Evolutionary conservation across 306 rosid genomes (phyloP), one percentile per base, ranked within the genome.

Genomic region (Dalbergia cochinchinensis): DNA sequence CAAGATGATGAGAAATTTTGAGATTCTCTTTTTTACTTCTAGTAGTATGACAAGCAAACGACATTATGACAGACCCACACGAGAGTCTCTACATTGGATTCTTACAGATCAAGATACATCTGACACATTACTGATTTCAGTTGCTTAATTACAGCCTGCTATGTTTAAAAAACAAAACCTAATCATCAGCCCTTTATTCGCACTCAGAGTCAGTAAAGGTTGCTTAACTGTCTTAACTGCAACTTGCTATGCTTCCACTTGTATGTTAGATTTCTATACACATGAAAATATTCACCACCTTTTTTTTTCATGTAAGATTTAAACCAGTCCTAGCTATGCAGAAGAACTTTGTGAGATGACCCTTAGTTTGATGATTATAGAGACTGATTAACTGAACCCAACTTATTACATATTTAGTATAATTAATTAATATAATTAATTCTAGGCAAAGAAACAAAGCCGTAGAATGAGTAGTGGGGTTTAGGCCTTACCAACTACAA

Each of bases 31-130:
- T 35, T 6, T 37, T 8, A 4, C 41, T 37, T 37, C 8, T 33
- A 5, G 31, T n/a, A 76, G 77, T 37, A 77, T 42, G 60, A 78
- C 50, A 39, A 65, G 0, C 0, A 8, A 69, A 12, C 3, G 41
- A n/a, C 10, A 33, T 42, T 51, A 54, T 70, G 59, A 76, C 55
- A 55, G 81, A 83, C 34, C 85, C 88, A 85, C 91, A 90, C 90
- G 90, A 87, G 90, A 82, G 83, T 65, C 63, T 13, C 35, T 82
- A 48, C 94, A 90, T 90, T 88, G 92, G 92, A 90, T 90, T 88
- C 92, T 80, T 86, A 26, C 33, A 18, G 5, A 50, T 13, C n/a
- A 3, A 11, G 20, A 81, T 76, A 86, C 60, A 37, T 48, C 79
- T 85, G 84, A 85, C 89, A 53, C 57, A 13, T 0, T 67, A 69